phyloP scores from a whole-genome alignment of 805 yeast species.

The Ogataea salicorniae region DNA sequence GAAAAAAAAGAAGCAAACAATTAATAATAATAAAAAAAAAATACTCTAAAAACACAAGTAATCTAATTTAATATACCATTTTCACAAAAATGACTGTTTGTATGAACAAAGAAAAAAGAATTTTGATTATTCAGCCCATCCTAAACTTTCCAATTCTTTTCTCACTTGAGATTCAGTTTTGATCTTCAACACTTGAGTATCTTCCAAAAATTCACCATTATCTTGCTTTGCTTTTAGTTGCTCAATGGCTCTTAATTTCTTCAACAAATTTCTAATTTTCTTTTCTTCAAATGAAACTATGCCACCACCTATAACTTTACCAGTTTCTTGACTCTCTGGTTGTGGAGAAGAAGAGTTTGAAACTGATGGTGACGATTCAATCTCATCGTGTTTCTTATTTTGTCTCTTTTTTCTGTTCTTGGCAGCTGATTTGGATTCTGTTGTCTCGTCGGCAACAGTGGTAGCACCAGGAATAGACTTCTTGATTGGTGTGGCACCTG shows the following conservation, averaged over 20 bases:
- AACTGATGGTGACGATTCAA: not conserved
- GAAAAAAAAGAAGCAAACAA: too few species aligned
- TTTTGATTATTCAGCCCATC: slow-evolving; percentile 39
- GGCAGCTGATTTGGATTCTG: slow-evolving; percentile 59
- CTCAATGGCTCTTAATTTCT: slow-evolving; percentile 94
- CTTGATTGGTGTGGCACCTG: slow-evolving; percentile 24
- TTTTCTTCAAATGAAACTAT: slow-evolving; percentile 76
- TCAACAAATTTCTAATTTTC: slow-evolving; percentile 83
- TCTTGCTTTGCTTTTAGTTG: slow-evolving; percentile 80
- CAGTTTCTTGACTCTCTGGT: slow-evolving; percentile 21
- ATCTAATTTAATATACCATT: too few species aligned
- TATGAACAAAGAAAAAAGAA: too few species aligned
- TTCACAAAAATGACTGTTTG: too few species aligned
- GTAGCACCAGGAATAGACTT: slow-evolving; percentile 59
- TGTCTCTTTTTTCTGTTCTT: slow-evolving; percentile 75
- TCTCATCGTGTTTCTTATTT: slow-evolving; percentile 39
- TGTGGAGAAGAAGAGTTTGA: slow-evolving; percentile 6
- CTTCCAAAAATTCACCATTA: slow-evolving; percentile 80
- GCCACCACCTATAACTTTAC: slow-evolving; percentile 51
- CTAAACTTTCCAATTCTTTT: slow-evolving; percentile 66
- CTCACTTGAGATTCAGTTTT: slow-evolving; percentile 79
- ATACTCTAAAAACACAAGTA: too few species aligned
- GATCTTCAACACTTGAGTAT: slow-evolving; percentile 87
- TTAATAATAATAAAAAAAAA: too few species aligned
- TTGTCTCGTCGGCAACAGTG: slow-evolving; percentile 25